Conservation (phyloP, 306 rosid genomes). For the Quercus ilex region DNA sequence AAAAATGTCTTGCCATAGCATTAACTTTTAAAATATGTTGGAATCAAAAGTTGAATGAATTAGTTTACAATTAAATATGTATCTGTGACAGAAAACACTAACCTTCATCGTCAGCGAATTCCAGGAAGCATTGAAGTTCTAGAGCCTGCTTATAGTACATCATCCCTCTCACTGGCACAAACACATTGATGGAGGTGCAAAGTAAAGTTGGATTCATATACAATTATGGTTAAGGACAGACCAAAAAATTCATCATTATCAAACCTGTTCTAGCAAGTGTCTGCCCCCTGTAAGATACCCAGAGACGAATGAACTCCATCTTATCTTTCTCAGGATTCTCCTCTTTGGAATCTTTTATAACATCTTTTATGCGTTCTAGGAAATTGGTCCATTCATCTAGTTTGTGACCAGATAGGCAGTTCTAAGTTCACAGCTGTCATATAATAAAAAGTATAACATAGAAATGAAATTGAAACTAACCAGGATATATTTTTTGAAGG, state of each 20-base stretch:
- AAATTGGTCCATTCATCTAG: slow-evolving; percentile 93
- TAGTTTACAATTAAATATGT: not conserved
- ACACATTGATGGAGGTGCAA: slow-evolving; percentile 8
- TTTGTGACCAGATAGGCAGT: slow-evolving; percentile 20
- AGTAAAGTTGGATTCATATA: slow-evolving; percentile 12
- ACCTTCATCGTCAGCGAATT: slow-evolving; percentile 63
- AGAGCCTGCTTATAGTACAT: slow-evolving; percentile 85
- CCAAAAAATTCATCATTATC: slow-evolving; percentile 13
- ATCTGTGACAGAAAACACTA: slow-evolving; percentile 26
- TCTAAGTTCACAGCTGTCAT: slow-evolving; percentile 11
- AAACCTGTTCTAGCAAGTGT: slow-evolving; percentile 94
- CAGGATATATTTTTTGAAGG: slow-evolving; percentile 88
- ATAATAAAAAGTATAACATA: not conserved
- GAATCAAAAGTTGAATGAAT: slow-evolving; percentile 8
- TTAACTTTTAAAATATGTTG: slow-evolving; percentile 1
- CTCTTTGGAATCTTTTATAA: not conserved
- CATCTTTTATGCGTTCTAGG: slow-evolving; percentile 40
- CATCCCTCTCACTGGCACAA: slow-evolving; percentile 90
- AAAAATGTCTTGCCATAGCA: slow-evolving; percentile 3
- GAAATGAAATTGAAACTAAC: slow-evolving; percentile 44
- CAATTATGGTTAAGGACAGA: slow-evolving; percentile 2
- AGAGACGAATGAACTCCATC: slow-evolving; percentile 49
- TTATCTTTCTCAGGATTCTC: slow-evolving; percentile 15
- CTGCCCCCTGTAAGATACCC: slow-evolving; percentile 98
- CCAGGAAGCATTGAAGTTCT: slow-evolving; percentile 64